A percentile compares a stretch with the other conserved stretches of the same genome.
These are phyloP conservation scores for Singerocomus inundabilis DNA, from an alignment of 1,284 basidiomycete species.

Conservation along the genomic window DNA sequence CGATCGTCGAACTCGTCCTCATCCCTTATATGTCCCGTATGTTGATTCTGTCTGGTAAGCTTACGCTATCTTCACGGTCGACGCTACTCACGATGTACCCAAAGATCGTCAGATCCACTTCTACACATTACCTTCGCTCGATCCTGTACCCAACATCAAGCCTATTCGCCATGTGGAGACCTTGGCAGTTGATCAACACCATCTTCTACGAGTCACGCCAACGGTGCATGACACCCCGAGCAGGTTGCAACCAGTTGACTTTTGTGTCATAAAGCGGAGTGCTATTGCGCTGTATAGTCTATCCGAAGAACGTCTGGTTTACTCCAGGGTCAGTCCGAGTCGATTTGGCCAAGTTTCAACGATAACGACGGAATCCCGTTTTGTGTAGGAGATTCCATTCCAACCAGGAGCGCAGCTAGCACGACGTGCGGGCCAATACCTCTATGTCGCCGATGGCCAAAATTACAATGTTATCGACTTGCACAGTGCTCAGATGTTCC, in stretches of 20 bases:
- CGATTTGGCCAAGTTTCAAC: background rate
- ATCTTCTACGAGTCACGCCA: slow-evolving; percentile 55
- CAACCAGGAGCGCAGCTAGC: slow-evolving; percentile 62
- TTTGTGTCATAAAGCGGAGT: slow-evolving; percentile 75
- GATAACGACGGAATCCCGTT: slow-evolving; percentile 57
- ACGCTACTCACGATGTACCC: background rate
- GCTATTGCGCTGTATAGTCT: slow-evolving; percentile 64
- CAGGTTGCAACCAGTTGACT: slow-evolving; percentile 60
- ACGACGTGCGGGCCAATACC: slow-evolving; percentile 58
- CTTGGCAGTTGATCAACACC: slow-evolving; percentile 79
- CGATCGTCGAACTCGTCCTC: slow-evolving; percentile 76
- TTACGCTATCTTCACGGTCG: background rate
- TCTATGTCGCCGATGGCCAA: slow-evolving; percentile 75
- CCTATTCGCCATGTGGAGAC: slow-evolving; percentile 77
- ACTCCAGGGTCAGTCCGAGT: slow-evolving; percentile 27
- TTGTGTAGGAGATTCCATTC: slow-evolving; percentile 74
- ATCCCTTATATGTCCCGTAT: slow-evolving; percentile 71
- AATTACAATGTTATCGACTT: slow-evolving; percentile 80
- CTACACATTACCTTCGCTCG: slow-evolving; percentile 76
- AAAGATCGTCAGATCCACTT: slow-evolving; percentile 78
- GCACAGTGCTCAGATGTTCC: slow-evolving; percentile 61
- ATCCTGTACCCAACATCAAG: slow-evolving; percentile 66
- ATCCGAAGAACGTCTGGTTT: slow-evolving; percentile 31
- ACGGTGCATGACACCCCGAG: slow-evolving; percentile 39
- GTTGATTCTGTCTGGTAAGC: slow-evolving; percentile 68